Percentiles rank a stretch among this genome's conserved stretches.
Conservation (phyloP, 306 rosid species). For the Acmispon strigosus region DNA sequence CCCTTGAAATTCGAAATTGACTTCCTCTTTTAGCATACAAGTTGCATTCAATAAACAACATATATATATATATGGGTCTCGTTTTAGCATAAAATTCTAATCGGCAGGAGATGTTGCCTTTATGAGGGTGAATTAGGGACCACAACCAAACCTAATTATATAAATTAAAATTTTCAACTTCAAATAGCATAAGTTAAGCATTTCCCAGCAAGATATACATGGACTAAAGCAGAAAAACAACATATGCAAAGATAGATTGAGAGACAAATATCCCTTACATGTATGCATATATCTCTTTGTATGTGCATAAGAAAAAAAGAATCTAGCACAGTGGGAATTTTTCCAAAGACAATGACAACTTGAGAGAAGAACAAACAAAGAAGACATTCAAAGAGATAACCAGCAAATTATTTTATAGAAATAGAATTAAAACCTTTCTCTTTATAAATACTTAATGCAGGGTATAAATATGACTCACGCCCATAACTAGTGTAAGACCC, state of each 20-base stretch:
- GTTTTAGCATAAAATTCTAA: too few relatives aligned
- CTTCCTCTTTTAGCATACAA: too few relatives aligned
- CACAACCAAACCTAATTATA: too few relatives aligned
- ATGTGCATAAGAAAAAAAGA: neutral
- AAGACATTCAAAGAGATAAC: neutral
- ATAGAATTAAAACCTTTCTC: neutral
- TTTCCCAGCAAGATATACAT: neutral
- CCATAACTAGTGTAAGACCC: too few relatives aligned
- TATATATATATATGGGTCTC: too few relatives aligned
- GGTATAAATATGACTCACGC: too few relatives aligned
- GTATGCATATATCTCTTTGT: neutral
- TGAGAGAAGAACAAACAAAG: neutral
- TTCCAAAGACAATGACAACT: neutral
- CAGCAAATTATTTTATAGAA: neutral
- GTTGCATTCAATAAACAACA: too few relatives aligned
- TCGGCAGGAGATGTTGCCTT: too few relatives aligned
- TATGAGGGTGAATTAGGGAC: too few relatives aligned
- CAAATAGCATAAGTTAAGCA: too few relatives aligned
- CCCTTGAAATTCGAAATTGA: too few relatives aligned
- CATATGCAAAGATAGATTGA: neutral
- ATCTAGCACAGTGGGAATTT: neutral
- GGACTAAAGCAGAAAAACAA: neutral
- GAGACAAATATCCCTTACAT: neutral
- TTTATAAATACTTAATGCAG: neutral
- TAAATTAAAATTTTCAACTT: too few relatives aligned